Conservation (phyloP, 176 grass and related monocot genomes). For the Musa schizocarpa region DNA sequence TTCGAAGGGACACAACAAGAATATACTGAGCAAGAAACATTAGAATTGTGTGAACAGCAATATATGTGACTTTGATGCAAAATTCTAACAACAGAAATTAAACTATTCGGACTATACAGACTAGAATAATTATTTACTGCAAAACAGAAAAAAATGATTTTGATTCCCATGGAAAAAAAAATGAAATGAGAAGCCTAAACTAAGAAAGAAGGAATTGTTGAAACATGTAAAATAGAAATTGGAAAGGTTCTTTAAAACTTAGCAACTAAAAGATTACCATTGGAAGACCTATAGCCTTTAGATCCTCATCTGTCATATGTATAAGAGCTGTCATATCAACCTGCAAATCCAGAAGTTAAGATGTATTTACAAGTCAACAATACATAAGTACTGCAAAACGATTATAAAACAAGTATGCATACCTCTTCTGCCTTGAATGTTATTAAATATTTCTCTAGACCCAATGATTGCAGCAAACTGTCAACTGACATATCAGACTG, state of each 20-base stretch:
- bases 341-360: conserved; percentile 32
- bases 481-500: conserved; percentile 43
- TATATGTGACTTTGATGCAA: too few species aligned
- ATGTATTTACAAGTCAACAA: not conserved
- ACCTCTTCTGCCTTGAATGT: conserved; percentile 73
- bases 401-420: conserved; percentile 1
- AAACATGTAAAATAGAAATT: not conserved
- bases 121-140: too few species aligned
- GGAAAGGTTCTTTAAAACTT: not conserved
- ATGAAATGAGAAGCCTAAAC: too few species aligned
- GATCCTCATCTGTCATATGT: conserved; percentile 71
- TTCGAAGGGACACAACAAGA: too few species aligned
- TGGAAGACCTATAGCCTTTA: conserved; percentile 64
- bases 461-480: conserved; percentile 50
- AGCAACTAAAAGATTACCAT: conserved; percentile 38
- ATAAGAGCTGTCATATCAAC: conserved; percentile 62
- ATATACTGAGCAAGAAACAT: too few species aligned
- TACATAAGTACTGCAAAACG: not conserved
- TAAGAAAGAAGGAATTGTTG: too few species aligned
- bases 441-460: conserved; percentile 51
- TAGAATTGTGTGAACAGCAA: too few species aligned
- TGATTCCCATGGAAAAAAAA: too few species aligned
- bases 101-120: too few species aligned
- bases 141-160: too few species aligned
- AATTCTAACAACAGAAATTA: too few species aligned